Evolutionary conservation across 495 filamentous ascomycete genomes (phyloP).

Genomic region (Aspergillus sclerotiicarbonarius): DNA sequence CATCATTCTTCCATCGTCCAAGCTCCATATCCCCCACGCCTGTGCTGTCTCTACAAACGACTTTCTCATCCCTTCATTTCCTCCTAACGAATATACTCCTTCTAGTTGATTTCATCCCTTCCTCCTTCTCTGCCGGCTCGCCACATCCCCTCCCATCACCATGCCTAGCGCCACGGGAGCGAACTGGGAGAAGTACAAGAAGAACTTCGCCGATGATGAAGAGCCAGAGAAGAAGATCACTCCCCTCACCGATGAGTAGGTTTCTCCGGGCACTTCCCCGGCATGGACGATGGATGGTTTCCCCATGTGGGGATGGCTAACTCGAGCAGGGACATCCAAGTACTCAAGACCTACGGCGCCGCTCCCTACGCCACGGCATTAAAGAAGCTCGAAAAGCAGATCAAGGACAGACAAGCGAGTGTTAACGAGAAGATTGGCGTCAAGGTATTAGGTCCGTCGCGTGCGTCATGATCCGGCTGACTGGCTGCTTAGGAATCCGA

Average conservation of each 20-base stretch:
- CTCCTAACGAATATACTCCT: background rate
- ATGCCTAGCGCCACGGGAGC: constrained; percentile 91
- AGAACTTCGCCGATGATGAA: constrained; percentile 94
- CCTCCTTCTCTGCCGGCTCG: constrained; percentile 16
- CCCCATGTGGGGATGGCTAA: constrained; percentile 21
- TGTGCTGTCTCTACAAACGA: background rate
- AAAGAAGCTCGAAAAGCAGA: constrained; percentile 96
- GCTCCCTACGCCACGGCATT: constrained; percentile 89
- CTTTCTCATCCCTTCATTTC: background rate
- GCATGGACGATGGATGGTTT: background rate
- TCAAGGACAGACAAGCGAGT: constrained; percentile 93
- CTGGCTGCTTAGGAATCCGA: constrained; percentile 78
- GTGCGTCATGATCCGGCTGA: constrained; percentile 19
- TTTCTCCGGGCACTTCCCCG: background rate
- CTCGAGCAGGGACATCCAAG: constrained; percentile 83
- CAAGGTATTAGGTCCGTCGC: constrained; percentile 45
- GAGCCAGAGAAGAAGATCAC: constrained; percentile 99
- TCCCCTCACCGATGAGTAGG: constrained; percentile 88
- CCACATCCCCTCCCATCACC: constrained; percentile 33
- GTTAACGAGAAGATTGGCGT: constrained; percentile 97
- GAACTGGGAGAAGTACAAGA: constrained; percentile 98
- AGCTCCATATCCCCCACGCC: constrained; percentile 11
- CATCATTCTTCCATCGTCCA: constrained; percentile 23
- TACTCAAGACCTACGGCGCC: constrained; percentile 97
- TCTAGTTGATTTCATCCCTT: constrained; percentile 3